These are phyloP conservation scores for Nakazawaea holstii DNA, from an alignment of 805 yeast genomes.

Conservation along the genomic window DNA sequence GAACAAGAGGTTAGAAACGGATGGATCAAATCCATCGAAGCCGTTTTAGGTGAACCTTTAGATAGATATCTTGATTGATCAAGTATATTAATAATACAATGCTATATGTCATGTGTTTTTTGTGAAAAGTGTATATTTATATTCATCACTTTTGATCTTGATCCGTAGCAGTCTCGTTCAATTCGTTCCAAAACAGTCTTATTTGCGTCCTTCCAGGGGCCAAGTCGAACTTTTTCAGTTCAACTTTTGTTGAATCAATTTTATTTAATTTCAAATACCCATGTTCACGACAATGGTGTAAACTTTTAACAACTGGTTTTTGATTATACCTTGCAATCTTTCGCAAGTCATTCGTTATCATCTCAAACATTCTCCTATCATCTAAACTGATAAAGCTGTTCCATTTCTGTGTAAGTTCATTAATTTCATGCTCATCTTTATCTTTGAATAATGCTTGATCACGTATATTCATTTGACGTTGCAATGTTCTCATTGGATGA, in stretches of 20 bases:
- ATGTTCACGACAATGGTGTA: slow-evolving; percentile 6
- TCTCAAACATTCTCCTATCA: slow-evolving; percentile 22
- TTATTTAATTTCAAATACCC: neutral
- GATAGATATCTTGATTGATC: slow-evolving; percentile 64
- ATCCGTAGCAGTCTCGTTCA: neutral
- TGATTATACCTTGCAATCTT: slow-evolving; percentile 21
- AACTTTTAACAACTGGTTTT: slow-evolving; percentile 20
- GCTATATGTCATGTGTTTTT: too few species aligned
- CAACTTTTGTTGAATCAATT: neutral
- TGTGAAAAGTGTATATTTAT: too few species aligned
- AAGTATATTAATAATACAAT: neutral
- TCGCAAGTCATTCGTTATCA: slow-evolving; percentile 23
- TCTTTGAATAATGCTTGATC: slow-evolving; percentile 5
- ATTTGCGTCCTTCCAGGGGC: neutral
- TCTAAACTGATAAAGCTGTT: slow-evolving; percentile 18
- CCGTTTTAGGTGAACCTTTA: slow-evolving; percentile 89
- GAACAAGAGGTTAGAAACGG: slow-evolving; percentile 89
- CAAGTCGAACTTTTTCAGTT: slow-evolving; percentile 3
- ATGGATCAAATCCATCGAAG: slow-evolving; percentile 85
- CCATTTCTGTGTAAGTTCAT: slow-evolving; percentile 15
- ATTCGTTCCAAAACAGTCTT: slow-evolving; percentile 1
- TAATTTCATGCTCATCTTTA: neutral
- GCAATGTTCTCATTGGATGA: slow-evolving; percentile 21
- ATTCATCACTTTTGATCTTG: neutral
- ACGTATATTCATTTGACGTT: slow-evolving; percentile 22